Base-by-base conservation (phyloP, 495 filamentous ascomycete species). In the Oidiodendron maius region DNA sequence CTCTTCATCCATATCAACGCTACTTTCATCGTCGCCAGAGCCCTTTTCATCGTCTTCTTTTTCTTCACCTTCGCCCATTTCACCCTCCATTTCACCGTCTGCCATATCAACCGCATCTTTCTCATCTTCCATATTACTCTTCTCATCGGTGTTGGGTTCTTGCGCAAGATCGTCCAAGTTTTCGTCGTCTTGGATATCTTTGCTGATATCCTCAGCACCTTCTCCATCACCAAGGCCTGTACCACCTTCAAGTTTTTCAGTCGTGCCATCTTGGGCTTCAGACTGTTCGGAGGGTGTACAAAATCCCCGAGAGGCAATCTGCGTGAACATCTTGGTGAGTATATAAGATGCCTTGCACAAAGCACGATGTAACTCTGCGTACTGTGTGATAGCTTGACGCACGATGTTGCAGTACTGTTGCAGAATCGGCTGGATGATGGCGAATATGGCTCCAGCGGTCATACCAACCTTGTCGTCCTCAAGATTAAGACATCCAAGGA, bases 151-250 rank as follows among this genome's bases (percentile, higher is more conserved):
- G 24, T 81, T 74, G 34, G 76, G 71, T 52, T 96, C 83, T 58
- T 95, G 86, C 2, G 94, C 91, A 15, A 97, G 72, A 44, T 99
- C 94, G 1, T 85, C 82, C 11, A 99, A 64, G 64, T 97, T 89
- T 65, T 99, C 94, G 50, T 97, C 91, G 39, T 89, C 83, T 50
- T 86, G 77, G 40, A 99, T 83, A 60, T 97, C 91, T 57, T 97
- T 96, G 66, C 90, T 96, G 46, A 99, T 96, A 68, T 99, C 91
- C 59, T 97, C 89, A 1, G 83, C 89, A 20, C 90, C 94, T 58
- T 96, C 86, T 11, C 91, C 91, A 47, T 96, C 91, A 23, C 93
- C 94, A n/a, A 99, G 78, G 20, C 94, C 94, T 3, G 91, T 97
- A n/a, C 94, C 94, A 41, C 75, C 78, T 63, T 99, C 91, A 34